Percentiles rank a stretch among this genome's conserved stretches.
These are phyloP conservation scores for Rhypophila decipiens DNA, from an alignment of 495 filamentous ascomycete genomes.

Conservation along the genomic window DNA sequence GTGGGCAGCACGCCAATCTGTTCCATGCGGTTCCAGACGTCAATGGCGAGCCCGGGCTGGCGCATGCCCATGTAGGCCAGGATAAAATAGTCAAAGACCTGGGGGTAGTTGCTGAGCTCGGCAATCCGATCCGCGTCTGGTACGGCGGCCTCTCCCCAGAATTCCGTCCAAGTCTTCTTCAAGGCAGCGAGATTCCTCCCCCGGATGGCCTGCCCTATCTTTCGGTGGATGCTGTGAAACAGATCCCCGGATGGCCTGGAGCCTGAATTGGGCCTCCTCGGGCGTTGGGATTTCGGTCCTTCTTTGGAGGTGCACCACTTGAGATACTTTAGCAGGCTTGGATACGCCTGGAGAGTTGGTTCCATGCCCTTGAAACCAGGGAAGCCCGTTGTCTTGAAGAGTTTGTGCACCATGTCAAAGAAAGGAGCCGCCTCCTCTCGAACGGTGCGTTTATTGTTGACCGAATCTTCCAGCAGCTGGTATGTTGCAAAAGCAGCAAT, in stretches of 20 bases:
- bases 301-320: neutral
- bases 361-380: neutral
- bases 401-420: constrained; percentile 11
- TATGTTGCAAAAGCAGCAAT: constrained; percentile 37
- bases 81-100: constrained; percentile 52
- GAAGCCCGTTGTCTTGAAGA: neutral
- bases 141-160: constrained; percentile 21
- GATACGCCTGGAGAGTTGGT: neutral
- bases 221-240: constrained; percentile 4
- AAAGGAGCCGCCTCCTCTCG: constrained; percentile 17
- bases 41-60: constrained; percentile 40
- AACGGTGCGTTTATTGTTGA: constrained; percentile 14
- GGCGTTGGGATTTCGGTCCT: neutral
- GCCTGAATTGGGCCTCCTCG: neutral
- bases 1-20: constrained; percentile 42
- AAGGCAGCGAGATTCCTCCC: constrained; percentile 12
- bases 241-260: neutral
- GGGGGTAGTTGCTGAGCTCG: constrained; percentile 16
- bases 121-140: constrained; percentile 10
- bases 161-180: constrained; percentile 22
- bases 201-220: constrained; percentile 12
- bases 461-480: constrained; percentile 29
- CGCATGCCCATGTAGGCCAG: constrained; percentile 42
- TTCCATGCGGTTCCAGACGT: constrained; percentile 56
- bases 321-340: neutral